Conservation (phyloP, 257 asterid genomes). For the Solanum sparsipilum region DNA sequence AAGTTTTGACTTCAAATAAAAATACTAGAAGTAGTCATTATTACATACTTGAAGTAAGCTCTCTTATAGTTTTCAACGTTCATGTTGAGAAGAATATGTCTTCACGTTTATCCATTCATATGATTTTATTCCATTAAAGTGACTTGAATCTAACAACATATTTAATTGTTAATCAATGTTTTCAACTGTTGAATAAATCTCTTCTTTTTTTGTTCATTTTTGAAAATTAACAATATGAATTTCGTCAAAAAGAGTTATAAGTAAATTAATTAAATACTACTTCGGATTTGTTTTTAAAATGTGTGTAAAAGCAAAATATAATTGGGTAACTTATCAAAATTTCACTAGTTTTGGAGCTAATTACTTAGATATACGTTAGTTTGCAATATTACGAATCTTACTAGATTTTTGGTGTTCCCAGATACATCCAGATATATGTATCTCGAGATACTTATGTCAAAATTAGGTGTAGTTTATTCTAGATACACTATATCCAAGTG, state of each 20-base stretch:
- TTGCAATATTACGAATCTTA: background rate
- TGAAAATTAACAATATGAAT: background rate
- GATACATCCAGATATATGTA: no score
- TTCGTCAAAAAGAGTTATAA: background rate
- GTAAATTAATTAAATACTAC: background rate
- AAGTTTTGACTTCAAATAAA: background rate
- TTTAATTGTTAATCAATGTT: background rate
- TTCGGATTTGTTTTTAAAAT: background rate
- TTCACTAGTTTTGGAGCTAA: background rate
- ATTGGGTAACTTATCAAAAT: background rate
- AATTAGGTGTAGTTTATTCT: no score
- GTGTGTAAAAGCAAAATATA: background rate
- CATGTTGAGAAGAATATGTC: background rate
- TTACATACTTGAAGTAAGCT: background rate
- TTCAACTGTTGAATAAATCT: background rate
- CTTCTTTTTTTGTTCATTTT: background rate
- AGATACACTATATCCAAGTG: no score
- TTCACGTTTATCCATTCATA: background rate
- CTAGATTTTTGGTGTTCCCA: no score
- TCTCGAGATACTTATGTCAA: no score
- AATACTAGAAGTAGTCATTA: background rate
- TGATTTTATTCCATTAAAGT: background rate
- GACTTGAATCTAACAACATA: background rate
- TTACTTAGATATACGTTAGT: background rate
- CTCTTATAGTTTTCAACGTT: background rate